Percentiles rank a stretch among this genome's conserved stretches.
These are phyloP conservation scores for Cetradonia linearis DNA, from an alignment of 495 filamentous ascomycete genomes.

Conservation along the genomic window DNA sequence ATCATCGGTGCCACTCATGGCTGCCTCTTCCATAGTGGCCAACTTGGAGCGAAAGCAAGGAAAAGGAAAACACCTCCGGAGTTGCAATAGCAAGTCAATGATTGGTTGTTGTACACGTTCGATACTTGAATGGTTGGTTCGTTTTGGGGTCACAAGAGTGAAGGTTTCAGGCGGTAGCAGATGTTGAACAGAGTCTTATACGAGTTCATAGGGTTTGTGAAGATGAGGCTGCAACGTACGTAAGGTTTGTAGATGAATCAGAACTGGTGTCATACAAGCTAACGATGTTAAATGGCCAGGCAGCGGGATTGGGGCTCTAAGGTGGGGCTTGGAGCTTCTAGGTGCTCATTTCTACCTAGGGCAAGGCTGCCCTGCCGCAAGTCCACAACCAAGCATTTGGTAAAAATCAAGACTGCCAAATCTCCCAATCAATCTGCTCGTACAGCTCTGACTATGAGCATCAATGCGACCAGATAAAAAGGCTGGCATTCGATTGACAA, in stretches of 20 bases:
- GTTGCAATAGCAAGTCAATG: conserved; percentile 8
- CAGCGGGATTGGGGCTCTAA: background rate
- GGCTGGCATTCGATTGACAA: no score
- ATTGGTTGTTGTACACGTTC: conserved; percentile 6
- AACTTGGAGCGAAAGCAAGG: conserved; percentile 3
- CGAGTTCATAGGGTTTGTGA: background rate
- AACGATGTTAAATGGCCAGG: background rate
- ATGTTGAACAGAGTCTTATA: conserved; percentile 2
- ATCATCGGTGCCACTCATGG: conserved; percentile 16
- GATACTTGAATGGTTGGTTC: background rate
- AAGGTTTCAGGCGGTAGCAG: conserved; percentile 4
- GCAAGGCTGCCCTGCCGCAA: conserved; percentile 9
- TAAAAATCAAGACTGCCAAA: no score
- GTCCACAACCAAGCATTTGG: background rate
- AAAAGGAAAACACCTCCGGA: conserved; percentile 10
- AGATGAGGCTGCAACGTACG: conserved; percentile 4
- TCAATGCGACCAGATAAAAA: no score
- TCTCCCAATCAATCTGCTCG: no score
- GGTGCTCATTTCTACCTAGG: conserved; percentile 6
- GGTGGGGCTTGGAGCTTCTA: background rate
- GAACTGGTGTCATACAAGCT: conserved; percentile 5
- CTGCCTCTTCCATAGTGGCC: conserved; percentile 12
- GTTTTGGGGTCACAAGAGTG: no score
- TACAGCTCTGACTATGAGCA: no score
- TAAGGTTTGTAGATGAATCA: background rate